Evolutionary conservation across 495 filamentous ascomycete species (phyloP).

Genomic region (Xanthoparmelia taractica): DNA sequence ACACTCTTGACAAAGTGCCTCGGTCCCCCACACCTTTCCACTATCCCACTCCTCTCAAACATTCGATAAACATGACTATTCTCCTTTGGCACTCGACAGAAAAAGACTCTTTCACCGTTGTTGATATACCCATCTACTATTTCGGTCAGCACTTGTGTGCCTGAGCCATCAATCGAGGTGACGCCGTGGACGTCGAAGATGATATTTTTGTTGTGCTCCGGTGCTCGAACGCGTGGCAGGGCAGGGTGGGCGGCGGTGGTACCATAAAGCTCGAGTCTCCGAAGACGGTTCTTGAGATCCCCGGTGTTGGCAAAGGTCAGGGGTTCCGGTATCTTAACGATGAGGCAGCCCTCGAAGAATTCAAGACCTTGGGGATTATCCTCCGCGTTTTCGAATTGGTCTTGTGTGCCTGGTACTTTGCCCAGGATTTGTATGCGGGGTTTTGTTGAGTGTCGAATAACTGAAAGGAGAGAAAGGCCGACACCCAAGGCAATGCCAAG

Average conservation of each 20-base stretch:
- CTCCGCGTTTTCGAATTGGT: conserved; percentile 85
- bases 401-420: conserved; percentile 66
- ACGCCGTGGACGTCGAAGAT: conserved; percentile 98
- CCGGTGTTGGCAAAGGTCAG: conserved; percentile 97
- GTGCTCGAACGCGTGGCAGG: conserved; percentile 62
- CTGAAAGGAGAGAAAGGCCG: conserved; percentile 76
- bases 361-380: conserved; percentile 67
- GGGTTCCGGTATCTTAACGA: conserved; percentile 95
- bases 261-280: conserved; percentile 81
- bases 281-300: conserved; percentile 73
- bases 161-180: conserved; percentile 83
- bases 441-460: conserved; percentile 81
- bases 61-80: conserved; percentile 59
- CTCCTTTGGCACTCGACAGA: conserved; percentile 63
- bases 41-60: conserved; percentile 73
- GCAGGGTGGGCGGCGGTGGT: conserved; percentile 78
- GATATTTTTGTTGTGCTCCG: conserved; percentile 74
- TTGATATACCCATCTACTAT: conserved; percentile 73
- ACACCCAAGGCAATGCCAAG: conserved; percentile 85
- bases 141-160: conserved; percentile 82
- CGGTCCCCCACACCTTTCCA: conserved; percentile 67
- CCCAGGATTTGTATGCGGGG: conserved; percentile 96
- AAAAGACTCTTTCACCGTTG: conserved; percentile 74
- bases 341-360: conserved; percentile 82
- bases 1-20: conserved; percentile 74